phyloP scores from a whole-genome alignment of 1,284 basidiomycete genomes.

The Boletellus deceptivus region DNA sequence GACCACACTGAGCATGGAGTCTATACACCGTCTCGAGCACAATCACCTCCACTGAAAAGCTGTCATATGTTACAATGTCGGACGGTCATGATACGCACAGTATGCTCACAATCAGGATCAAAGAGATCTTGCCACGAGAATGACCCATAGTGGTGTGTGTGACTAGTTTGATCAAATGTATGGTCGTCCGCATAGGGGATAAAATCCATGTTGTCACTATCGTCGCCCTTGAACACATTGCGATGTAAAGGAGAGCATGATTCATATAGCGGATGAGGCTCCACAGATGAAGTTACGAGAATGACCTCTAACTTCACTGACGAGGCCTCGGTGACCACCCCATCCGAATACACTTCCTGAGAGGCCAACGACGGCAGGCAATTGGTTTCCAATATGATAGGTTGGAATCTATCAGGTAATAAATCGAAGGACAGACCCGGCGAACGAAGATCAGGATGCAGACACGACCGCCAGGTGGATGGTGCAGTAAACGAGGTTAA shows the following conservation, averaged over 20 bases:
- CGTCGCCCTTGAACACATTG: slow-evolving; percentile 54
- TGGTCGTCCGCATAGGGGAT: slow-evolving; percentile 58
- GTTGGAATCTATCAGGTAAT: background rate
- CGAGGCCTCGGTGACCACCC: slow-evolving; percentile 9
- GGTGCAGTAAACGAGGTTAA: slow-evolving; percentile 18
- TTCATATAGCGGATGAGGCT: slow-evolving; percentile 46
- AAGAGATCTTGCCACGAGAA: slow-evolving; percentile 47
- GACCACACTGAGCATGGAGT: slow-evolving; percentile 35
- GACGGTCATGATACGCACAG: background rate
- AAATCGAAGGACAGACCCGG: background rate
- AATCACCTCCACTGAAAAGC: slow-evolving; percentile 44
- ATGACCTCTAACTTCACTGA: slow-evolving; percentile 18
- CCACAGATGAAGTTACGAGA: slow-evolving; percentile 13
- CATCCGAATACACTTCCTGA: slow-evolving; percentile 18
- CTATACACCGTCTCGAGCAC: slow-evolving; percentile 43
- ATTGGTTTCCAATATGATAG: background rate
- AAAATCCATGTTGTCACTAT: slow-evolving; percentile 52
- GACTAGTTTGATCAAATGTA: slow-evolving; percentile 40
- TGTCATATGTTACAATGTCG: slow-evolving; percentile 14
- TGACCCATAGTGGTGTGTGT: slow-evolving; percentile 42
- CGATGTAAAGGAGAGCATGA: slow-evolving; percentile 46
- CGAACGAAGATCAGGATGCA: slow-evolving; percentile 15
- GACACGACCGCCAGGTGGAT: slow-evolving; percentile 18
- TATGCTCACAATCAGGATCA: slow-evolving; percentile 51
- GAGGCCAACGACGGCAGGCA: background rate